Conservation (phyloP, 148 eudicot species). For the Cornus florida region DNA sequence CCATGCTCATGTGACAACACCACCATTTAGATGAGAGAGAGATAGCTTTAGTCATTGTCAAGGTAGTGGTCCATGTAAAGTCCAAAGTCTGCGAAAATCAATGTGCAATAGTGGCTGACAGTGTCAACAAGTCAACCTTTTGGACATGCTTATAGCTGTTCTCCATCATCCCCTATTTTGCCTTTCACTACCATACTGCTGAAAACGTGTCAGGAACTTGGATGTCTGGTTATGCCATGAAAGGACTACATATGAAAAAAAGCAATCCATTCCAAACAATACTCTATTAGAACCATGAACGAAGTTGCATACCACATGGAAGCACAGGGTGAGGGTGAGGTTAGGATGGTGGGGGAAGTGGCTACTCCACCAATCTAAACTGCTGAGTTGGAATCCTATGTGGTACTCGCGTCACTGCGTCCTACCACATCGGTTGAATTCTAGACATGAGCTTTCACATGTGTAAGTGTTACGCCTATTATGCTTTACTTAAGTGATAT, state of each 20-base stretch:
- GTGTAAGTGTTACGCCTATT: too few relatives aligned
- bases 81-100: background rate
- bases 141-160: background rate
- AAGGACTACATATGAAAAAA: background rate
- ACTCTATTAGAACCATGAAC: background rate
- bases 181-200: background rate
- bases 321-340: background rate
- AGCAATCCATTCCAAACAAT: background rate
- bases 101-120: background rate
- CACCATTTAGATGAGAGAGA: background rate
- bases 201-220: background rate
- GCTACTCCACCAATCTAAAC: slow-evolving; percentile 6
- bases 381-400: too few relatives aligned
- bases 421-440: too few relatives aligned
- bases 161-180: background rate
- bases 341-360: background rate
- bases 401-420: too few relatives aligned
- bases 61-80: background rate
- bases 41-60: background rate
- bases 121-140: background rate
- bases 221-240: background rate
- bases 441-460: too few relatives aligned
- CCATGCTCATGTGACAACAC: background rate
- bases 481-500: too few relatives aligned
- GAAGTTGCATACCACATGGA: slow-evolving; percentile 33